Base-by-base conservation (phyloP, 1,284 basidiomycete genomes). In the Vanrija humicola region DNA sequence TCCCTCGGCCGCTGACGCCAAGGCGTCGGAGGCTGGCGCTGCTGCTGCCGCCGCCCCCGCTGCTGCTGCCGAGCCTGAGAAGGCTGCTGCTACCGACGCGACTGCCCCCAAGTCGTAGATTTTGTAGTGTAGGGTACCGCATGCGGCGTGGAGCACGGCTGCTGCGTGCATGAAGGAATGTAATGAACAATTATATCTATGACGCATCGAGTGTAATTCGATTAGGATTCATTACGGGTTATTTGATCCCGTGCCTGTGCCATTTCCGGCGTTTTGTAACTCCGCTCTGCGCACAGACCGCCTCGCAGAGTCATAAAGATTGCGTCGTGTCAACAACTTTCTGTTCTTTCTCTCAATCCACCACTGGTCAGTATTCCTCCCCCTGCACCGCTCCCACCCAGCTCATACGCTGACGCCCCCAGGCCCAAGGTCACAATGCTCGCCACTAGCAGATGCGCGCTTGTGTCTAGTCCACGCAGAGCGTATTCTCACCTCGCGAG, bases 401-500 rank as follows among this genome's bases (percentile, higher is more conserved):
- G 12, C 12, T 8, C 34, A 34, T 2, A 8, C 34, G 34, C 34
- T 34, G 34, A 34, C 34, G 4, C 34, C 34, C 12, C 21, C 61
- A 75, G 72, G 65, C 64, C 66, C 72, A 76, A 76, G 73, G 73
- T 74, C 75, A 75, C 75, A 76, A 74, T 72, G 73, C 73, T 75
- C 70, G 72, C 67, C 50, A 70, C 70, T 59, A 49, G 68, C 68
- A 49, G 46, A 34, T 34, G 34, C 34, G 34, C 34, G 34, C 12
- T 15, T 34, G 34, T 34, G 34, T 34, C 34, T 34, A 34, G 34
- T 34, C 34, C 34, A 34, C 34, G 34, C 34, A 34, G 4, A 8
- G 34, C 12, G 34, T 34, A 34, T 34, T 34, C 34, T 34, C 51
- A 49, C 15, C 61, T 75, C 67, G 59, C 72, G 73, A 77, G 73